These are phyloP conservation scores for Phascolomyces articulosus DNA, from an alignment of 371 early-diverging fungal species.

Conservation along the genomic window DNA sequence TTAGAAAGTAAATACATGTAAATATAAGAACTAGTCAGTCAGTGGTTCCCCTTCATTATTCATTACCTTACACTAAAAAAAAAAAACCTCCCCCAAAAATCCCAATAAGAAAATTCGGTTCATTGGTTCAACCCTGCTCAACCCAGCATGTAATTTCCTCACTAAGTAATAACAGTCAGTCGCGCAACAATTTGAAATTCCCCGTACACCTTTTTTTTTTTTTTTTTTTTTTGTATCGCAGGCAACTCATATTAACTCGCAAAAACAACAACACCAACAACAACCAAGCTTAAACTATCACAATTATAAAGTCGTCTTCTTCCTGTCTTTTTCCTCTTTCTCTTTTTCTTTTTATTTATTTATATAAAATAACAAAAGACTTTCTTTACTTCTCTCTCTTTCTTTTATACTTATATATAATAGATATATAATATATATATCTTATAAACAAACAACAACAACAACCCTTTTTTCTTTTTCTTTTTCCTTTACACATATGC, in stretches of 20 bases:
- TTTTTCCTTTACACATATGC: conserved; percentile 9
- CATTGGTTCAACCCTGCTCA: not conserved
- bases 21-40: too few relatives aligned
- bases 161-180: not conserved
- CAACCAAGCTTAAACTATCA: too few relatives aligned
- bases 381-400: too few relatives aligned
- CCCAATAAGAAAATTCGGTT: not conserved
- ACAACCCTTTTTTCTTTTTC: too few relatives aligned
- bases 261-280: too few relatives aligned
- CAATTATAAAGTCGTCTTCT: not conserved
- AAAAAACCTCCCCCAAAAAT: not conserved
- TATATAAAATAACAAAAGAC: too few relatives aligned
- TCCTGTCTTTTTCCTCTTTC: not conserved
- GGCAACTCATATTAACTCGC: not conserved
- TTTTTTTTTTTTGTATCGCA: conserved; percentile 1
- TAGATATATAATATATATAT: not conserved
- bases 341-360: too few relatives aligned
- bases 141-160: not conserved
- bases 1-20: too few relatives aligned
- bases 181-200: conserved; percentile 2
- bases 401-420: too few relatives aligned
- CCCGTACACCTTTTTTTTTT: not conserved
- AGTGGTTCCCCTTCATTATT: not conserved
- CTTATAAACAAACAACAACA: not conserved
- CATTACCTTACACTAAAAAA: too few relatives aligned